These are phyloP conservation scores for Gnomoniopsis sp. DNA, from an alignment of 2,329 filamentous ascomycete genomes.

Conservation along the genomic window DNA sequence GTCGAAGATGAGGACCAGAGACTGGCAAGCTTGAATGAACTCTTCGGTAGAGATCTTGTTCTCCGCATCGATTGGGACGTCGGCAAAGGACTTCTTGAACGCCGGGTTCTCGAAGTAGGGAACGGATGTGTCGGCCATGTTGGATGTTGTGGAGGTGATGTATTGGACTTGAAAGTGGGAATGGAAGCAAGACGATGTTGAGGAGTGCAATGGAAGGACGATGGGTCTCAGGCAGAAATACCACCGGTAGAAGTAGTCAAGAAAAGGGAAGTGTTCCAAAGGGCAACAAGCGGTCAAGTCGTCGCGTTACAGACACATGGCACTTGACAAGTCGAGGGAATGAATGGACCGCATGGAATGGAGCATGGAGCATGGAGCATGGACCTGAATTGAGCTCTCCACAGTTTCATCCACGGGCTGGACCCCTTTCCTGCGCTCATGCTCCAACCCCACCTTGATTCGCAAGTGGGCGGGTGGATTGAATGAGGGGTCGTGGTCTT, in stretches of 20 bases:
- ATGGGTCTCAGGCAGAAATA: neutral
- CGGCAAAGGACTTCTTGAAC: constrained; percentile 76
- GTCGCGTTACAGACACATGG: constrained; percentile 9
- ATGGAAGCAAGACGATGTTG: neutral
- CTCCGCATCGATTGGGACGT: constrained; percentile 72
- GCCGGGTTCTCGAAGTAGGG: constrained; percentile 74
- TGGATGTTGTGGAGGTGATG: neutral
- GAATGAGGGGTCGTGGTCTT: too few species aligned
- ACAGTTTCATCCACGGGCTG: neutral
- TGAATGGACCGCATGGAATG: neutral
- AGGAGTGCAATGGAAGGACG: neutral
- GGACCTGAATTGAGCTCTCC: neutral
- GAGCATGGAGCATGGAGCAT: neutral
- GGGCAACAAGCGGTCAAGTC: too few species aligned
- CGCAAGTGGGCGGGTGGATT: neutral
- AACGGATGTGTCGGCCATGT: constrained; percentile 25
- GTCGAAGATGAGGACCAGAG: constrained; percentile 78
- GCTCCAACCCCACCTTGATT: neutral
- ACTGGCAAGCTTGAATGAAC: constrained; percentile 89
- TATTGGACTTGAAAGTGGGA: neutral
- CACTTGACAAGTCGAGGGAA: neutral
- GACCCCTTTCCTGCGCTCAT: neutral
- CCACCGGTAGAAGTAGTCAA: neutral
- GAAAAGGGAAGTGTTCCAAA: neutral
- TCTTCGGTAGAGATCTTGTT: constrained; percentile 78